Evolutionary conservation across 208 protist species (phyloP).

Genomic region (Acanthamoeba triangularis): DNA sequence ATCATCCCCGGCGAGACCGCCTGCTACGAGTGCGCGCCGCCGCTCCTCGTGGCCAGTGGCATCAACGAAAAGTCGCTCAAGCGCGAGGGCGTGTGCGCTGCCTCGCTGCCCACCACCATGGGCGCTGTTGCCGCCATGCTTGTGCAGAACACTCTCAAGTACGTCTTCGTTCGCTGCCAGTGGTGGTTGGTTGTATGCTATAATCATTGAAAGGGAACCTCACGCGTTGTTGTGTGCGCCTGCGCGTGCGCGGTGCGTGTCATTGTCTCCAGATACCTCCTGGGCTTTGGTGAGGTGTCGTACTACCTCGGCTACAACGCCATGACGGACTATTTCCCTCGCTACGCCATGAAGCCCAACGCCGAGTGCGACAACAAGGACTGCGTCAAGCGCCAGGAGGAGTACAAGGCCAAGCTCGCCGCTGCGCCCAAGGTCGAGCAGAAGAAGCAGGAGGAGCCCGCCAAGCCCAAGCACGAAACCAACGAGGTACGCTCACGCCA

Average conservation of each 20-base stretch:
- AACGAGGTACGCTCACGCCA: not conserved
- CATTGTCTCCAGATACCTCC: slow-evolving; percentile 77
- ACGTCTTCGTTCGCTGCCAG: slow-evolving; percentile 56
- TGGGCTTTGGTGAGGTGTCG: slow-evolving; percentile 95
- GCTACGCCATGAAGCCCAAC: slow-evolving; percentile 95
- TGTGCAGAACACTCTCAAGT: slow-evolving; percentile 98
- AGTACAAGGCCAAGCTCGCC: slow-evolving; percentile 40
- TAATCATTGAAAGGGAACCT: not conserved
- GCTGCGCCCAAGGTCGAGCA: slow-evolving; percentile 2
- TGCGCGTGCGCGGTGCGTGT: not conserved
- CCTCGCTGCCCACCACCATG: slow-evolving; percentile 98
- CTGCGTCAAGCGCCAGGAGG: slow-evolving; percentile 20
- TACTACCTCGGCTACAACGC: slow-evolving; percentile 98
- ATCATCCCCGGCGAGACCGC: slow-evolving; percentile 95
- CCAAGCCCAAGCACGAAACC: slow-evolving; percentile 43
- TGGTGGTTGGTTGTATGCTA: not conserved
- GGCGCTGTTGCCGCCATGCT: slow-evolving; percentile 97
- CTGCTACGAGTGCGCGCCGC: slow-evolving; percentile 95
- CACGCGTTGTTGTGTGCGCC: not conserved
- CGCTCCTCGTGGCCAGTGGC: slow-evolving; percentile 95
- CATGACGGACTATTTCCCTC: slow-evolving; percentile 96
- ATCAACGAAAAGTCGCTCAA: slow-evolving; percentile 94
- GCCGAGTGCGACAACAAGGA: slow-evolving; percentile 32
- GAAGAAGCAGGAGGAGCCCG: slow-evolving; percentile 44
- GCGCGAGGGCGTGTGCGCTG: slow-evolving; percentile 98